phyloP scores from a whole-genome alignment of 306 rosid species.

The Vachellia collinsii region DNA sequence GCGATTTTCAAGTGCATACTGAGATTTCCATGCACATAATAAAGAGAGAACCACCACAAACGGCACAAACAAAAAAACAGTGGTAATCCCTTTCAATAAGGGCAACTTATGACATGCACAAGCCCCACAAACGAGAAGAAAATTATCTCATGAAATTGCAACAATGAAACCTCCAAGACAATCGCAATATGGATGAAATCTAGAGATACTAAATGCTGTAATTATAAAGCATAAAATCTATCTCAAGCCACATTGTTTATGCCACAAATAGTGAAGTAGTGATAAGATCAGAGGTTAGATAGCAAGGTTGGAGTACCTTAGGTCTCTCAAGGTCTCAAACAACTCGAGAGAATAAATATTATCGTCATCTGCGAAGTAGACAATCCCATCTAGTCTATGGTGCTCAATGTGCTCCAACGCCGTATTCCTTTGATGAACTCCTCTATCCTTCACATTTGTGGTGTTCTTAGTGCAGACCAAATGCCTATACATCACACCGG shows the following conservation, averaged over 20 bases:
- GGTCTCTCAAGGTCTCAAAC: constrained; percentile 76
- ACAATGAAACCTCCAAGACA: background rate
- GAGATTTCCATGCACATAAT: background rate
- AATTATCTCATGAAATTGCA: background rate
- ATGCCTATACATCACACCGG: constrained; percentile 92
- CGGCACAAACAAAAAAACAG: background rate
- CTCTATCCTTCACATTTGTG: constrained; percentile 79
- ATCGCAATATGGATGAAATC: constrained; percentile 13
- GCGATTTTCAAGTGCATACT: background rate
- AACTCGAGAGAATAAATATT: constrained; percentile 80
- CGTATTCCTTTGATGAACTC: constrained; percentile 88
- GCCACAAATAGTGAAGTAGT: background rate
- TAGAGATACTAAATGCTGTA: constrained; percentile 14
- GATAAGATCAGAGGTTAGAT: background rate
- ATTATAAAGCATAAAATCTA: background rate
- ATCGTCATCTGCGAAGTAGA: constrained; percentile 94
- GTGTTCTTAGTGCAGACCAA: constrained; percentile 71
- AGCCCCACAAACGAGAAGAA: background rate
- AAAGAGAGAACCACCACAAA: background rate
- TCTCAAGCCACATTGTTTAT: background rate
- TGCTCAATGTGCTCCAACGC: constrained; percentile 95
- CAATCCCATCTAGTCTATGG: constrained; percentile 87
- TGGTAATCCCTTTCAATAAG: background rate
- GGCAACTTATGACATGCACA: background rate
- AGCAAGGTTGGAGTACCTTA: constrained; percentile 52